Evolutionary conservation across 1,284 basidiomycete genomes (phyloP).

Genomic region (Sporisorium scitamineum): DNA sequence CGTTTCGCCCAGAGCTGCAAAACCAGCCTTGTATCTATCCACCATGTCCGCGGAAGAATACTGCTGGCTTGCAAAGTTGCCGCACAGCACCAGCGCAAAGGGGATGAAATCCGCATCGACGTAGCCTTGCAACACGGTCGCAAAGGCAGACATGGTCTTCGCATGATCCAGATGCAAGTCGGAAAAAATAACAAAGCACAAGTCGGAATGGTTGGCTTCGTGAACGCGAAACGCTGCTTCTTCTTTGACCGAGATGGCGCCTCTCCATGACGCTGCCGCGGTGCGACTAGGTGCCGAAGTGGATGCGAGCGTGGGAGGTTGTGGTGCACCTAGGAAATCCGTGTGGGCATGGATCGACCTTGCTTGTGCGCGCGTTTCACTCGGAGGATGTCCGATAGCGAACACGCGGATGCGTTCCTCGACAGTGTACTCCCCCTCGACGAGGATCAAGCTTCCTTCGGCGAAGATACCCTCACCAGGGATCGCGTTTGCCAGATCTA

Average conservation of each 20-base stretch:
- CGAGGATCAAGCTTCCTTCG: constrained; percentile 91
- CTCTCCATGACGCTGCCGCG: constrained; percentile 67
- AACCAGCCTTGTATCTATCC: constrained; percentile 77
- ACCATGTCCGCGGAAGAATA: constrained; percentile 83
- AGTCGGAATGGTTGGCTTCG: constrained; percentile 70
- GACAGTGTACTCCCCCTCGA: constrained; percentile 96
- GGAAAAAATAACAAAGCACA: constrained; percentile 88
- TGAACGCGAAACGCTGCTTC: constrained; percentile 76
- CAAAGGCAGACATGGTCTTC: constrained; percentile 81
- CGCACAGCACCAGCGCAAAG: constrained; percentile 87
- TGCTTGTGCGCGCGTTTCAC: constrained; percentile 56
- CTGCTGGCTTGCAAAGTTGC: constrained; percentile 85
- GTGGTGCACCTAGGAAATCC: constrained; percentile 80
- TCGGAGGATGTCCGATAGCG: constrained; percentile 94
- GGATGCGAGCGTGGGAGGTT: constrained; percentile 15
- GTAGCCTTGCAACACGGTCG: constrained; percentile 90
- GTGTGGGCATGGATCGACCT: constrained; percentile 39
- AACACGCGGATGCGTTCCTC: constrained; percentile 88
- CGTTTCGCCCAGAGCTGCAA: constrained; percentile 79
- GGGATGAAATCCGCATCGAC: constrained; percentile 85
- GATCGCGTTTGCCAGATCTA: constrained; percentile 84
- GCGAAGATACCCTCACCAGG: constrained; percentile 97
- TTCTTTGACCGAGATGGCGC: constrained; percentile 89
- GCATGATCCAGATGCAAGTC: constrained; percentile 95
- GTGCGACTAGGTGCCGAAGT: constrained; percentile 8